Base-by-base conservation (phyloP, 2,329 filamentous ascomycete genomes). In the Pyrenophora seminiperda region DNA sequence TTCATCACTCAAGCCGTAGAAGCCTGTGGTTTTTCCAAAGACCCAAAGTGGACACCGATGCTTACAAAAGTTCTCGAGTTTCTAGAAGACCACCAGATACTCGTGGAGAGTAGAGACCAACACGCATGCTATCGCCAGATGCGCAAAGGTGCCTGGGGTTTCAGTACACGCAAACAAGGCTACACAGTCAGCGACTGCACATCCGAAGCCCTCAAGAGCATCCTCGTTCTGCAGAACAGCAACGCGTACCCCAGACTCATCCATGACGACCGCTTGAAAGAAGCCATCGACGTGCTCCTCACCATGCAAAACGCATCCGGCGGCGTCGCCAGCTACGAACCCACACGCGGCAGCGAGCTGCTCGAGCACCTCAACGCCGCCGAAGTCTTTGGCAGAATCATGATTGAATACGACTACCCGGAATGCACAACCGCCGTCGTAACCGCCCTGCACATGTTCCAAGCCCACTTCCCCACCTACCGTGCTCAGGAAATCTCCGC, bases 321-420 rank as follows among this genome's bases (percentile, higher is more conserved):
- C 17, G 94, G 91, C 3, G 93, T 91, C 68, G 89, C 91, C 0
- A 94, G 91, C 13, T 99, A 99, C 71, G 94, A 99, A 69, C 83
- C 83, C 1, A 88, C 87, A 1, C 85, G 94, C 19, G 93, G 88
- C 2, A 88, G 89, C 7, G 81, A 89, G 59, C 83, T 83, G 59
- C 73, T 97, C 59, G 94, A 99, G 73, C 81, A 86, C 71, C 82
- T 99, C 34, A 99, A 99, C 66, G 93, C 93, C 0, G 94, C 94
- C 1, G 94, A 99, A 71, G 92, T 99, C 0, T 99, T 99, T 72
- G 92, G 91, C 11, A 83, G 87, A 15, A 99, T 99, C 76, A 99
- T 99, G 94, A 88, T 99, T 45, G 93, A 97, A 69, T 99, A 99
- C 72, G 91, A 96, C 71, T 97, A 99, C 67, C 91, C 93, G 0